Evolutionary conservation across 73 alveolate species (phyloP).

Genomic region (Paramecium octaurelia): DNA sequence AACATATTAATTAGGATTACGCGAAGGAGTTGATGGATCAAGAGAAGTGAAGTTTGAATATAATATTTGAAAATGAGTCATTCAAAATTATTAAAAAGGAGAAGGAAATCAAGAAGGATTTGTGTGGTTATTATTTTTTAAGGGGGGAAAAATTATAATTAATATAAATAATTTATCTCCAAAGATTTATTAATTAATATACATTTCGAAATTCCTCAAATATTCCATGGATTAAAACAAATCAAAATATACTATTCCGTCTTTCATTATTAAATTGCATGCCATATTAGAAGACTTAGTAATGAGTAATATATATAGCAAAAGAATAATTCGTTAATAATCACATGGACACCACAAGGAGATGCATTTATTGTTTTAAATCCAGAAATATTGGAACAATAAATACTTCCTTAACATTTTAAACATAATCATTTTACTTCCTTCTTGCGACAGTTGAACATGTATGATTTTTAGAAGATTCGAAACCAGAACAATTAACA

Average conservation of each 20-base stretch:
- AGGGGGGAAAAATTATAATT: neutral
- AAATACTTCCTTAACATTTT: conserved; percentile 62
- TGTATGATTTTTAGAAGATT: conserved; percentile 68
- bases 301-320: neutral
- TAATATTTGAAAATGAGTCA: neutral
- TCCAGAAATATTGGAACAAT: neutral
- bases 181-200: neutral
- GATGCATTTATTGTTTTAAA: conserved; percentile 39
- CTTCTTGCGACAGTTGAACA: conserved; percentile 69
- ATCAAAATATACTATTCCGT: neutral
- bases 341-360: conserved; percentile 28
- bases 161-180: neutral
- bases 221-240: neutral
- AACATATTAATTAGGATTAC: too few species aligned
- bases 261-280: neutral
- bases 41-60: neutral
- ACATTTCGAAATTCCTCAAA: neutral
- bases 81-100: neutral
- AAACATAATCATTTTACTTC: conserved; percentile 67
- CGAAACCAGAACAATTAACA: conserved; percentile 49
- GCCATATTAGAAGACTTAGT: neutral
- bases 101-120: neutral
- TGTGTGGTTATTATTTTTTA: neutral
- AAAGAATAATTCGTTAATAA: neutral
- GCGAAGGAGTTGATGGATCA: neutral